These are phyloP conservation scores for Aspergillus cejpii DNA, from an alignment of 2,329 filamentous ascomycete species.

Conservation along the genomic window DNA sequence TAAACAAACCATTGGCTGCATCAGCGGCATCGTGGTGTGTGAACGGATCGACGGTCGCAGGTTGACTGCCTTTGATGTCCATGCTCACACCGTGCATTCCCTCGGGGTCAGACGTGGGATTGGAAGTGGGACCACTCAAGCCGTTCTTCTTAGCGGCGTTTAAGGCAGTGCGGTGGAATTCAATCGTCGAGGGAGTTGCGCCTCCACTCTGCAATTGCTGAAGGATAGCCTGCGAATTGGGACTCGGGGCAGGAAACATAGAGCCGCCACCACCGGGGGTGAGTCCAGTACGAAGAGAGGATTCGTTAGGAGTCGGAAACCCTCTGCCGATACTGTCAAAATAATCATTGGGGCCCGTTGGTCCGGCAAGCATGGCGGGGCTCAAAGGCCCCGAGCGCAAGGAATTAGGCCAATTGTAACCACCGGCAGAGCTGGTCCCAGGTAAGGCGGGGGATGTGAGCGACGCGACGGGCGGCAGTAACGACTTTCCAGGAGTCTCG, in stretches of 20 bases:
- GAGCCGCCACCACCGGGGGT: slow-evolving; percentile 93
- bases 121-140: slow-evolving; percentile 39
- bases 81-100: slow-evolving; percentile 35
- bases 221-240: slow-evolving; percentile 76
- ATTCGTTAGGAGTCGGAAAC: slow-evolving; percentile 95
- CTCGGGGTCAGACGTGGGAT: slow-evolving; percentile 37
- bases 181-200: slow-evolving; percentile 80
- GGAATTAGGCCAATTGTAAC: slow-evolving; percentile 76
- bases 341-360: slow-evolving; percentile 67
- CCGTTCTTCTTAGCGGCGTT: slow-evolving; percentile 62
- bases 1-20: slow-evolving; percentile 86
- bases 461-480: slow-evolving; percentile 82
- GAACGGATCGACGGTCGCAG: slow-evolving; percentile 58
- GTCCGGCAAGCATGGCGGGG: slow-evolving; percentile 93
- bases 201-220: slow-evolving; percentile 71
- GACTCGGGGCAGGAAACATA: slow-evolving; percentile 91
- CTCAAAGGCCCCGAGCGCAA: slow-evolving; percentile 87
- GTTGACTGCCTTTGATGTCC: slow-evolving; percentile 41
- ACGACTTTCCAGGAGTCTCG: slow-evolving; percentile 74
- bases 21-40: slow-evolving; percentile 86
- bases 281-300: slow-evolving; percentile 79
- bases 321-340: slow-evolving; percentile 79
- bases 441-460: slow-evolving; percentile 85
- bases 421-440: slow-evolving; percentile 62
- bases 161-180: slow-evolving; percentile 90